These are phyloP conservation scores for Cercospora sojina DNA, from an alignment of 2,329 filamentous ascomycete species.

Conservation along the genomic window DNA sequence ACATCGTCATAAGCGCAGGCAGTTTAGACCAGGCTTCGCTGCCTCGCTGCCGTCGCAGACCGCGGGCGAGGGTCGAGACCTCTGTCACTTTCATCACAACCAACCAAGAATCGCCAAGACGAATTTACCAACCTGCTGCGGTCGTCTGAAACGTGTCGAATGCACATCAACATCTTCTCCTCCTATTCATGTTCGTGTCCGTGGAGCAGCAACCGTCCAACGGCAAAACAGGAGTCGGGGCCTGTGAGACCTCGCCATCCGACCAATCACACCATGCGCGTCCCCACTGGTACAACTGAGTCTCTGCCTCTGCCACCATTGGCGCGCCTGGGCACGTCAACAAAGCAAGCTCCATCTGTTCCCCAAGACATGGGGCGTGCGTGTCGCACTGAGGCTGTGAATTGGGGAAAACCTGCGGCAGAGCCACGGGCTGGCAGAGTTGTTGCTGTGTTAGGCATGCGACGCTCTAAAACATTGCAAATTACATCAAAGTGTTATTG, in stretches of 20 bases:
- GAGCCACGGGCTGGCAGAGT: background rate
- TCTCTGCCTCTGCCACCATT: background rate
- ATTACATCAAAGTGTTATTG: background rate
- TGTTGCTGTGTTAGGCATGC: background rate
- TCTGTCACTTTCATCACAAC: background rate
- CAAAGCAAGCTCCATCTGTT: background rate
- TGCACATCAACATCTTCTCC: background rate
- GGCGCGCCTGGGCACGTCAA: background rate
- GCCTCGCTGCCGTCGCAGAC: background rate
- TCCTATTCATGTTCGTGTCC: background rate
- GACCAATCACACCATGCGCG: background rate
- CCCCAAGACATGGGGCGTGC: background rate
- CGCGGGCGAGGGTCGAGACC: background rate
- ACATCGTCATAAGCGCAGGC: background rate
- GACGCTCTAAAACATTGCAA: background rate
- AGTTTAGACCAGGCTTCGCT: background rate
- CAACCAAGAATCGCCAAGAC: background rate
- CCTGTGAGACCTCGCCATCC: background rate
- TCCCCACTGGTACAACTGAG: background rate
- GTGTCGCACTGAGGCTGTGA: background rate
- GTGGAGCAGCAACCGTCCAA: background rate
- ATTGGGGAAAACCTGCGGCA: background rate
- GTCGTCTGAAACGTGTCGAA: background rate
- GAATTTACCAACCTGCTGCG: background rate
- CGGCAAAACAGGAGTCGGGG: background rate